These are phyloP conservation scores for Dissoconium aciculare DNA, from an alignment of 2,329 filamentous ascomycete species.

Conservation along the genomic window DNA sequence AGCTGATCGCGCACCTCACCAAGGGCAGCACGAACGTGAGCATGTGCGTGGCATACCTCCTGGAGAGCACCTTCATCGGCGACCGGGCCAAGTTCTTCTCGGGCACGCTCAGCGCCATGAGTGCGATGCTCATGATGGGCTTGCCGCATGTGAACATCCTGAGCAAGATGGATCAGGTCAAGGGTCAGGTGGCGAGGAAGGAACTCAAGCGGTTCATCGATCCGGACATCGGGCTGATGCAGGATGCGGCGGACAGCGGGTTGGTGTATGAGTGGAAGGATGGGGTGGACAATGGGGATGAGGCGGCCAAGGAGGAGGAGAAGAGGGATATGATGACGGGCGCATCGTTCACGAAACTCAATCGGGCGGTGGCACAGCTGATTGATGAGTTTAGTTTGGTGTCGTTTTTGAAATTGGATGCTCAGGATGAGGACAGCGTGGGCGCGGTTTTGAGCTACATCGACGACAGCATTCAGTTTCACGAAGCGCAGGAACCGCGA, in stretches of 20 bases:
- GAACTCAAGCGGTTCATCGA: conserved; percentile 83
- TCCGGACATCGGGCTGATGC: conserved; percentile 66
- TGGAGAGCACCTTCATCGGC: conserved; percentile 90
- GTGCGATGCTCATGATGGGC: conserved; percentile 96
- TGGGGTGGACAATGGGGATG: conserved; percentile 34
- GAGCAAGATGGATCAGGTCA: conserved; percentile 95
- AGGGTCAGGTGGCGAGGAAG: conserved; percentile 71
- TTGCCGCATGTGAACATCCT: conserved; percentile 92
- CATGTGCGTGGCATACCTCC: conserved; percentile 82
- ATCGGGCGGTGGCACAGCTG: conserved; percentile 72
- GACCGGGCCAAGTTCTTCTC: conserved; percentile 97
- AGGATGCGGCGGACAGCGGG: conserved; percentile 55
- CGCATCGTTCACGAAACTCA: conserved; percentile 65
- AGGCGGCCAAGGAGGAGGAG: conserved; percentile 47
- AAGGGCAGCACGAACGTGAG: conserved; percentile 52
- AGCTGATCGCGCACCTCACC: conserved; percentile 67
- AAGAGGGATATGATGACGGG: conserved; percentile 31
- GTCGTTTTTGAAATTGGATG: conserved; percentile 79
- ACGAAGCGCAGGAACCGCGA: conserved; percentile 81
- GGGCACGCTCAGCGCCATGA: conserved; percentile 91
- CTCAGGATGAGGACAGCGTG: conserved; percentile 83
- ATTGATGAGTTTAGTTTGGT: conserved; percentile 99
- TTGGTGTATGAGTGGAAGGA: conserved; percentile 26
- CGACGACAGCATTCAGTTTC: conserved; percentile 83
- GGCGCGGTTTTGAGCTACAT: conserved; percentile 75